These are phyloP conservation scores for Nannizziopsis barbatae DNA, from an alignment of 2,329 filamentous ascomycete species.

Conservation along the genomic window DNA sequence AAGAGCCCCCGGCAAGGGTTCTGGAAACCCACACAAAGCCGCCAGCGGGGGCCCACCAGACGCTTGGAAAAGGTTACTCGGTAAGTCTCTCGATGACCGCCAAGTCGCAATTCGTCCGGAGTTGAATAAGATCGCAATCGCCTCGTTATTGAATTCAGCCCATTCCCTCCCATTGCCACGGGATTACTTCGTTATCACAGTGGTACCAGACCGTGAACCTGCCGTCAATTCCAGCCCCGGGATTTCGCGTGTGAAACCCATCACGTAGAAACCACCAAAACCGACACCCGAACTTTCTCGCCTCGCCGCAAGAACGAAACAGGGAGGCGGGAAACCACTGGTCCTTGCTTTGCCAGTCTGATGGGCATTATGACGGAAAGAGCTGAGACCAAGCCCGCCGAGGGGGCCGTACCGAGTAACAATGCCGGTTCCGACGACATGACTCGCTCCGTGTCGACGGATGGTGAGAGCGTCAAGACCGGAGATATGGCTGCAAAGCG, in stretches of 20 bases:
- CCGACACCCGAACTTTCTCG: not conserved
- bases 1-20: not conserved
- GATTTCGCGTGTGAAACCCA: conserved; percentile 11
- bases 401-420: conserved; percentile 18
- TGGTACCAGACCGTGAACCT: conserved; percentile 14
- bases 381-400: conserved; percentile 12
- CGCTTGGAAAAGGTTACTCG: conserved; percentile 8
- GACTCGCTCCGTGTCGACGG: conserved; percentile 11
- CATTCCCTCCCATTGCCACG: conserved; percentile 2
- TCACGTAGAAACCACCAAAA: not conserved
- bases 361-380: conserved; percentile 12
- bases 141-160: conserved; percentile 6
- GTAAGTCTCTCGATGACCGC: conserved; percentile 1
- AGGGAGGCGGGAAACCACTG: not conserved
- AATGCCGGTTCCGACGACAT: conserved; percentile 20
- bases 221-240: conserved; percentile 10
- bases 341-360: conserved; percentile 1
- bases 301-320: not conserved
- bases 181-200: conserved; percentile 10
- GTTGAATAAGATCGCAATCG: conserved; percentile 6
- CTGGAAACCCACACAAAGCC: not conserved
- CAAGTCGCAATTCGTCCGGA: conserved; percentile 8
- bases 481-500: conserved; percentile 26
- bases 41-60: conserved; percentile 2
- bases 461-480: conserved; percentile 18